phyloP scores from a whole-genome alignment of 2,329 filamentous ascomycete genomes.

The Phyllosticta ampelicida region DNA sequence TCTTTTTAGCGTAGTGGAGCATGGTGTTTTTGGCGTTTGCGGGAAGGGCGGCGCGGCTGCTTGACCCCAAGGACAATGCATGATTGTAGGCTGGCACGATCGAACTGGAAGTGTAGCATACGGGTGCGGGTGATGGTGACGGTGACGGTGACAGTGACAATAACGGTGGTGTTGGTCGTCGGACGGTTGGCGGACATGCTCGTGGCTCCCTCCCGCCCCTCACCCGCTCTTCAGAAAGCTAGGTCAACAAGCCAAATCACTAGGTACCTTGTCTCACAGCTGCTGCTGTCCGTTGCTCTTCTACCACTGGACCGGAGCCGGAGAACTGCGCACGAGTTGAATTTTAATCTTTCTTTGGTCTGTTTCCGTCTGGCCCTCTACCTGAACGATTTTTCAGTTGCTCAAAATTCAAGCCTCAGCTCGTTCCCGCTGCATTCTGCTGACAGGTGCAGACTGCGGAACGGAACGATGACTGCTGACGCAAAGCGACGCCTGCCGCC shows the following conservation, averaged over 20 bases:
- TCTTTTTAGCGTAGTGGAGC: conserved; percentile 2
- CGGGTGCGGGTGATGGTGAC: no score
- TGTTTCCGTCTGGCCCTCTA: background rate
- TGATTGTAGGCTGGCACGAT: background rate
- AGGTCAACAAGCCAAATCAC: background rate
- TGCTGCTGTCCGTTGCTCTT: background rate
- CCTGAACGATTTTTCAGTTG: background rate
- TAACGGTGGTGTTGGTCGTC: background rate
- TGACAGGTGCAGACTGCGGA: background rate
- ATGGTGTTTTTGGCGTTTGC: conserved; percentile 7
- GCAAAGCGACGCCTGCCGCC: background rate
- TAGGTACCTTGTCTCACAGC: background rate
- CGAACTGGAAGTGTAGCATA: background rate
- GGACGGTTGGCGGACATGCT: background rate
- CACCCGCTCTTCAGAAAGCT: background rate
- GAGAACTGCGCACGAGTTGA: background rate
- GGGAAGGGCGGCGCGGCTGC: background rate
- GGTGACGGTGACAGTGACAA: no score
- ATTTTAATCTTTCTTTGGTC: background rate
- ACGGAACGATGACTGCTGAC: conserved; percentile 3
- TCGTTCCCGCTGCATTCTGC: background rate
- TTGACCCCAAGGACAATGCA: background rate
- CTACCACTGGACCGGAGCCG: background rate
- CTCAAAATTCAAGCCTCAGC: background rate
- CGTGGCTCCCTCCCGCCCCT: background rate